Base-by-base conservation (phyloP, 352 stramenopile species). In the Phytophthora sansomeana region DNA sequence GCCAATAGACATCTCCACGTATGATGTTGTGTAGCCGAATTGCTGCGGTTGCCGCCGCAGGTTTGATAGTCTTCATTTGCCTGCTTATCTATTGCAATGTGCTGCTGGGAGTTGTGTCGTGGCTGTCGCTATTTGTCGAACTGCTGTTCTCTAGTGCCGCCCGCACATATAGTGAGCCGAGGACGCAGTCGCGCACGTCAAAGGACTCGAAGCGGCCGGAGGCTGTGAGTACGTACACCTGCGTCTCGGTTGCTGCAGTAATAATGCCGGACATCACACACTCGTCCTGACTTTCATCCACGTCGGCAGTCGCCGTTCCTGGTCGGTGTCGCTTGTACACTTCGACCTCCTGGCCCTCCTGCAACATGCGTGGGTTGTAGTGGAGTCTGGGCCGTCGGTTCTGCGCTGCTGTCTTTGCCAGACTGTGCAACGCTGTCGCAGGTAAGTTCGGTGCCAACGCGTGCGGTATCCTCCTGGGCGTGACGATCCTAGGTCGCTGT, bases 261-360 rank as follows among this genome's bases (percentile, higher is more conserved):
- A 91, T 75, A 19, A 85, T 77, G 29, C 82, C 82, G 4, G 71
- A 72, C 26, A 79, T 46, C 0, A 80, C 35, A 17, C 68, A 59
- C 26, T 75, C 64, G 36, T 69, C 59, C 29, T 62, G 30, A 47
- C 49, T 67, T 32, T 69, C 60, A 8, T 44, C 36, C 5, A 19
- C 43, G 24, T 57, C 43, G 43, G 10, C 24, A 42, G 24, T 42
- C 13, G 17, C 28, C n/a, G 16, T 28, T 55, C 55, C 48, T 21
- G 38, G 35, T 39, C 21, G 24, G 10, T 69, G 55, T 7, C 60
- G 63, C 38, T 58, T 58, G 30, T 76, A 83, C 36, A 91, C 78
- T 5, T 78, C 64, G 3, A 91, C 63, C 17, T 81, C 50, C 24
- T 90, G 78, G n/a, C 83, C 83, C 58, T 90, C 83, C 38, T 83